Base-by-base conservation (phyloP, 2,329 filamentous ascomycete species). In the Tolypocladium tropicale region DNA sequence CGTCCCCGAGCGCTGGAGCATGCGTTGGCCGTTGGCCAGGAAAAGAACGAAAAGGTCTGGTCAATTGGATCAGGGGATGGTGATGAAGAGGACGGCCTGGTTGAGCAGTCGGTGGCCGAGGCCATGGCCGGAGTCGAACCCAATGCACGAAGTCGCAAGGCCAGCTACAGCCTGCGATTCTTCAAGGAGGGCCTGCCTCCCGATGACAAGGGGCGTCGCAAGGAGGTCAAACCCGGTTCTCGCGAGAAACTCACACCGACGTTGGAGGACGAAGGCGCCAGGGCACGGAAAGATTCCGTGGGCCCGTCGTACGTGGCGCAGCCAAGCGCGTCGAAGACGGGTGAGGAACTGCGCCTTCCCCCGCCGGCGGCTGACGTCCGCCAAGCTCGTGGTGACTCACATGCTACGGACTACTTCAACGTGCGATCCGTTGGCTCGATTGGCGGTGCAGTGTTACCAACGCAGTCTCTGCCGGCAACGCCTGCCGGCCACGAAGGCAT, bases 11-110 rank as follows among this genome's bases (percentile, higher is more conserved):
- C 70, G 66, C 72, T 67, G 28, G 75, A 78, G 4, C 73, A 76
- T 52, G 71, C 75, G 11, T 58, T 73, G 14, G 73, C 73, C 21
- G 68, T 72, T 58, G 76, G 70, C 0, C 71, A 78, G 0, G 82
- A 85, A 64, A 85, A 84, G 65, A 80, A 76, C 21, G 82, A 84
- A 65, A 85, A 85, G 65, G 78, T 80, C 36, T 85, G 82, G 83
- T 85, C 82, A 23, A 85, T 86, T 65, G 81, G 80, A 4, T 75
- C 78, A 25, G 76, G 72, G 10, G 75, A 79, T 54, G 68, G 75
- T 48, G 68, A 73, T 30, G 76, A 78, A 55, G 74, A 74, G 49
- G 76, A 81, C 59, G 82, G 82, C 0, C 74, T 82, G 61, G 83
- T 86, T 7, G 83, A 86, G 61, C 81, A 84, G 65, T 84, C 82